Evolutionary conservation across 495 filamentous ascomycete species (phyloP).

Genomic region (Lophiostoma macrostomum): DNA sequence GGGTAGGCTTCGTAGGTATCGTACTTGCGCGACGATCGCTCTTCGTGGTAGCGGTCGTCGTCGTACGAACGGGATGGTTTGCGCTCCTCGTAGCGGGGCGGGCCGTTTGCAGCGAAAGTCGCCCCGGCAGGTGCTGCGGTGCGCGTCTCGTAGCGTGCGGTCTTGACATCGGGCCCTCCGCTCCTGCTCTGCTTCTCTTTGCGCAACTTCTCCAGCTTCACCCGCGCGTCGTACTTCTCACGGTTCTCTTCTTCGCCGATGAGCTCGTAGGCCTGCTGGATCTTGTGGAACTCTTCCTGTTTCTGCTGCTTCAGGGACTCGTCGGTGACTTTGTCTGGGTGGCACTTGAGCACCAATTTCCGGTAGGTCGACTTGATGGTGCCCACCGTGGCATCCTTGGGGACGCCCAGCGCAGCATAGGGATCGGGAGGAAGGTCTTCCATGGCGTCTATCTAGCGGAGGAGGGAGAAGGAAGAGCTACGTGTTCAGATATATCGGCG

Average conservation of each 20-base stretch:
- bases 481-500: constrained; percentile 17
- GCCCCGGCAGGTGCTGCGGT: constrained; percentile 29
- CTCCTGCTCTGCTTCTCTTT: constrained; percentile 50
- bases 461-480: constrained; percentile 4
- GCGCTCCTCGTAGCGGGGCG: constrained; percentile 34
- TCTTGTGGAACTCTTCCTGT: constrained; percentile 83
- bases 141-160: constrained; percentile 31
- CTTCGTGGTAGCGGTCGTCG: constrained; percentile 36
- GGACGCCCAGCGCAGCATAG: constrained; percentile 75
- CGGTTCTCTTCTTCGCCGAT: constrained; percentile 74
- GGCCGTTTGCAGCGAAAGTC: constrained; percentile 8
- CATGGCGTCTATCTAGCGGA: constrained; percentile 49
- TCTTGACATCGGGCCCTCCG: constrained; percentile 34
- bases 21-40: constrained; percentile 30
- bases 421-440: constrained; percentile 69
- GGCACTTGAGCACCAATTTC: constrained; percentile 88
- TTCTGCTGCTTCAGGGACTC: constrained; percentile 64
- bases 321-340: constrained; percentile 92
- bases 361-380: constrained; percentile 80
- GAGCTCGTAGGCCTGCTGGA: constrained; percentile 90
- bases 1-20: constrained; percentile 34
- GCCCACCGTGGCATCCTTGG: constrained; percentile 66
- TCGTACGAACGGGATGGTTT: constrained; percentile 31
- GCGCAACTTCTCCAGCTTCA: constrained; percentile 59
- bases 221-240: constrained; percentile 72